A percentile compares a stretch with the other conserved stretches of the same genome.
Conservation (phyloP, 73 alveolate species). For the Blepharisma japonicum region DNA sequence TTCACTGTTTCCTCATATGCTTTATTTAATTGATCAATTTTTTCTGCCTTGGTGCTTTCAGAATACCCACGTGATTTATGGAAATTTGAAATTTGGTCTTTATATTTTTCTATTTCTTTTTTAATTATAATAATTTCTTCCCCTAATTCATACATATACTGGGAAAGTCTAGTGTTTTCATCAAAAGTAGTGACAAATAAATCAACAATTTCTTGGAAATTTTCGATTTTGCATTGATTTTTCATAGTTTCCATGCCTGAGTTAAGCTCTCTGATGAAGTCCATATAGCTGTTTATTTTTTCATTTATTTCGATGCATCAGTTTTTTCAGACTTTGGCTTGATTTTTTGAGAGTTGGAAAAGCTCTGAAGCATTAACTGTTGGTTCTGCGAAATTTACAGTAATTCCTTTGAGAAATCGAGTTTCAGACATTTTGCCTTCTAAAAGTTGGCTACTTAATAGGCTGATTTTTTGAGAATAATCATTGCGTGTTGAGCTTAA, state of each 20-base stretch:
- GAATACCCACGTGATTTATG: no score
- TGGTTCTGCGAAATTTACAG: slow-evolving; percentile 22
- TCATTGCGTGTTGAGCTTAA: no score
- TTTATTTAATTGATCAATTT: no score
- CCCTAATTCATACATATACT: slow-evolving; percentile 15
- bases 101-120: not conserved
- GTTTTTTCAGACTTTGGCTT: slow-evolving; percentile 15
- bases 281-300: slow-evolving; percentile 13
- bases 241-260: not conserved
- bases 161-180: slow-evolving; percentile 10
- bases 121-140: slow-evolving; percentile 4
- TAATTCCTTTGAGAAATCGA: not conserved
- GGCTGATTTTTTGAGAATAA: not conserved
- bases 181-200: slow-evolving; percentile 1
- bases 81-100: not conserved
- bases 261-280: slow-evolving; percentile 19
- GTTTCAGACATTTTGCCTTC: not conserved
- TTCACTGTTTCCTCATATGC: no score
- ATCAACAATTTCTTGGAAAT: slow-evolving; percentile 10
- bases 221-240: not conserved
- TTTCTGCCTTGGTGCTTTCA: no score
- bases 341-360: slow-evolving; percentile 1
- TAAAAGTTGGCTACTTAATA: not conserved
- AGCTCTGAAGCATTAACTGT: slow-evolving; percentile 14
- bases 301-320: not conserved